These are phyloP conservation scores for Eimeria necatrix DNA, from an alignment of 169 alveolate species.

Conservation along the genomic window DNA sequence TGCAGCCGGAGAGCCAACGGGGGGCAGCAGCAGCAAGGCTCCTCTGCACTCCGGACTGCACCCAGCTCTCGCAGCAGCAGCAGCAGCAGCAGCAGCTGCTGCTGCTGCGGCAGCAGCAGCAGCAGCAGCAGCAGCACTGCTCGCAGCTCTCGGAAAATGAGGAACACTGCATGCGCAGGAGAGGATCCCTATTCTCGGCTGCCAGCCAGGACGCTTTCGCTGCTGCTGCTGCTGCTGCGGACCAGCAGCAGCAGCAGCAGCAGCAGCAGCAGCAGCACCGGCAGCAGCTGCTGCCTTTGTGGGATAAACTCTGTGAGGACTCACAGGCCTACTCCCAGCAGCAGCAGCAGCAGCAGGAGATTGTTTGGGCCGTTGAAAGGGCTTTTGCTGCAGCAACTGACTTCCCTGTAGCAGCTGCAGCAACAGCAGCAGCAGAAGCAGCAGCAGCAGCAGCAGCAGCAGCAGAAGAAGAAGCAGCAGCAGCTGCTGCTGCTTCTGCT, in stretches of 20 bases:
- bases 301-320: conserved; percentile 16
- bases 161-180: background rate
- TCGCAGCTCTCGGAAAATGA: background rate
- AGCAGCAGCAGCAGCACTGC: background rate
- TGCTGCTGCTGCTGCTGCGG: background rate
- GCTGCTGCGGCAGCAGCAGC: background rate
- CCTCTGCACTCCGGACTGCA: background rate
- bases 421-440: conserved; percentile 8
- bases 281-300: conserved; percentile 24
- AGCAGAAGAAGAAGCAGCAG: conserved; percentile 13
- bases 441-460: conserved; percentile 45
- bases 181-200: background rate
- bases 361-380: background rate
- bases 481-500: background rate
- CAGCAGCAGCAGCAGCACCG: background rate
- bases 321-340: background rate
- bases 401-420: background rate
- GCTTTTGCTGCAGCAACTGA: background rate
- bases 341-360: conserved; percentile 18
- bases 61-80: conserved; percentile 28
- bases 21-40: background rate
- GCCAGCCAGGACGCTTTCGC: background rate
- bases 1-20: conserved; percentile 1
- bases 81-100: conserved; percentile 15
- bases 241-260: background rate